A percentile compares a stretch with the other conserved stretches of the same genome.
Conservation (phyloP, 2,329 filamentous ascomycete species). For the Neofusicoccum umdonicola region DNA sequence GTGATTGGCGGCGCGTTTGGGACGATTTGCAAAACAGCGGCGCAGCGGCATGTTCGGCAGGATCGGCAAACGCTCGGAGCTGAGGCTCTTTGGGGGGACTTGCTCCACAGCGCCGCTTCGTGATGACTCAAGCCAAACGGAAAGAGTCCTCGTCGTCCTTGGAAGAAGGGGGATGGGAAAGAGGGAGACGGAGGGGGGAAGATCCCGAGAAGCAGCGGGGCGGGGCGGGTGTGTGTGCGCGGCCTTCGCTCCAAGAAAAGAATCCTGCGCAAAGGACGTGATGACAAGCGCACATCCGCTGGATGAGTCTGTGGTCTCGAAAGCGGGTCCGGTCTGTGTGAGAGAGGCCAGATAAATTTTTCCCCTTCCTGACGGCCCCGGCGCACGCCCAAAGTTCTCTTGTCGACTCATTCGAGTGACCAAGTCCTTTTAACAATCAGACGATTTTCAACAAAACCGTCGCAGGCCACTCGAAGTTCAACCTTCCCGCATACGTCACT, state of each 20-base stretch:
- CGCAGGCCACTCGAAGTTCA: constrained; percentile 1
- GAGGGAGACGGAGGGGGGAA: neutral
- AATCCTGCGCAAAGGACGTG: neutral
- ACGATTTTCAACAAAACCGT: constrained; percentile 16
- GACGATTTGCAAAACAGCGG: neutral
- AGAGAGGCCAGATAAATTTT: constrained; percentile 13
- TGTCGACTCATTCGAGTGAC: constrained; percentile 1
- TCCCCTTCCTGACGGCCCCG: neutral
- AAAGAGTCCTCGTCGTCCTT: neutral
- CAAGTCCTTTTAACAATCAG: neutral
- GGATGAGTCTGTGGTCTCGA: neutral
- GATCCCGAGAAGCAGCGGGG: neutral
- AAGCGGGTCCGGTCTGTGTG: constrained; percentile 4
- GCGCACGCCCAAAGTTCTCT: neutral
- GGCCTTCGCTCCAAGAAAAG: too few relatives aligned
- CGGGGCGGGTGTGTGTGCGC: neutral
- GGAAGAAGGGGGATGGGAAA: neutral
- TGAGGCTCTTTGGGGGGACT: neutral
- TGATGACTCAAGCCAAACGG: neutral
- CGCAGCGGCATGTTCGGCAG: constrained; percentile 6
- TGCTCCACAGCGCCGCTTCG: too few relatives aligned
- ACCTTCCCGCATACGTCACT: constrained; percentile 15
- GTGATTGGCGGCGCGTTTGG: neutral
- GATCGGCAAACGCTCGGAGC: constrained; percentile 15
- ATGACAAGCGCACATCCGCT: neutral